These are phyloP conservation scores for Physocladia obscura DNA, from an alignment of 192 early-diverging fungal genomes.

Conservation along the genomic window DNA sequence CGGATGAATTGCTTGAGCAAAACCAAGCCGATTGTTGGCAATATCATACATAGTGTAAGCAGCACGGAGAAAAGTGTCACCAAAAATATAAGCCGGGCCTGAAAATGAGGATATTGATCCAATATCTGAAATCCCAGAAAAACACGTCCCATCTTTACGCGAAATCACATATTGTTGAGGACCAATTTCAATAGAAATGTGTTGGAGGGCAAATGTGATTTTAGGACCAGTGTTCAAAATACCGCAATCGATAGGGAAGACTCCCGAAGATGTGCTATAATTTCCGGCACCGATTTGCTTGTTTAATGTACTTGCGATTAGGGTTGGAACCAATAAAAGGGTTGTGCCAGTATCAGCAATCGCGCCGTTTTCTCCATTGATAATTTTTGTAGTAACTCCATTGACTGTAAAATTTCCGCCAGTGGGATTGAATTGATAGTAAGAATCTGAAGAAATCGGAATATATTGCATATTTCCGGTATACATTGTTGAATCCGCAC, in stretches of 20 bases:
- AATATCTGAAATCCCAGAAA: slow-evolving; percentile 25
- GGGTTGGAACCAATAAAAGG: slow-evolving; percentile 18
- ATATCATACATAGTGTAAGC: slow-evolving; percentile 45
- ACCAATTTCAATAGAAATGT: slow-evolving; percentile 6
- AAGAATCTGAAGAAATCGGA: not conserved
- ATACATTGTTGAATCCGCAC: not conserved
- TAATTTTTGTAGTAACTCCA: not conserved
- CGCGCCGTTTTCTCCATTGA: not conserved
- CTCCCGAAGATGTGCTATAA: not conserved
- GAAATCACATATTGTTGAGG: slow-evolving; percentile 24
- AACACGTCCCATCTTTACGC: slow-evolving; percentile 17
- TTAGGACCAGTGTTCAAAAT: slow-evolving; percentile 7
- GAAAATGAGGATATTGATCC: not conserved
- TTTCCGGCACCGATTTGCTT: slow-evolving; percentile 36
- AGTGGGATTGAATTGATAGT: slow-evolving; percentile 3
- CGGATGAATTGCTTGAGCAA: slow-evolving; percentile 30
- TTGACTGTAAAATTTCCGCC: not conserved
- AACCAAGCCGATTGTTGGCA: slow-evolving; percentile 31
- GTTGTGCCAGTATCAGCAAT: slow-evolving; percentile 45
- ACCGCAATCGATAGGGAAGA: slow-evolving; percentile 12
- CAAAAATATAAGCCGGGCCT: slow-evolving; percentile 31
- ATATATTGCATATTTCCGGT: not conserved
- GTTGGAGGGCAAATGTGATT: slow-evolving; percentile 1
- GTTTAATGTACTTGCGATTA: slow-evolving; percentile 29
- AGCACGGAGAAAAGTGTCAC: slow-evolving; percentile 34